phyloP scores from a whole-genome alignment of 352 stramenopile species.

The Phytopythium montanum region DNA sequence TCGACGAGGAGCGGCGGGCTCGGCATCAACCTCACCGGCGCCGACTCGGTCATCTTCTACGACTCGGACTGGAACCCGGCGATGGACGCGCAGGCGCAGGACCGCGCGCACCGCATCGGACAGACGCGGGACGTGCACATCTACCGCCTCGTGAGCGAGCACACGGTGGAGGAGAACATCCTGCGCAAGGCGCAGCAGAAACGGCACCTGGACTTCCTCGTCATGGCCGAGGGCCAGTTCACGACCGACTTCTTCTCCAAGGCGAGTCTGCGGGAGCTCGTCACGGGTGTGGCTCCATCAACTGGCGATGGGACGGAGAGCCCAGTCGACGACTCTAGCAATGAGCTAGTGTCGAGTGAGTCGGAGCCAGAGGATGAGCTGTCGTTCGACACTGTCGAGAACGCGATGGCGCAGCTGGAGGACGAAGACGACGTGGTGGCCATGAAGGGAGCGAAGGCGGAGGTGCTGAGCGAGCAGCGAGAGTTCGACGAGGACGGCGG shows the following conservation, averaged over 20 bases:
- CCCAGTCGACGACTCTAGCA: constrained; percentile 26
- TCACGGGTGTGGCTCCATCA: constrained; percentile 43
- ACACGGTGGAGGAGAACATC: constrained; percentile 99
- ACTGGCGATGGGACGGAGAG: constrained; percentile 17
- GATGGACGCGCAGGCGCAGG: constrained; percentile 94
- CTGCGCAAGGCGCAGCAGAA: constrained; percentile 98
- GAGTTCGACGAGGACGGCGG: constrained; percentile 61
- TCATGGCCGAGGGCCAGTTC: constrained; percentile 76
- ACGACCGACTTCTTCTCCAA: constrained; percentile 85
- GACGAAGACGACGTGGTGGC: constrained; percentile 95
- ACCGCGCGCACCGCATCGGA: constrained; percentile 97
- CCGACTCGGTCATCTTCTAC: constrained; percentile 93
- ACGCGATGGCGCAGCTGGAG: constrained; percentile 93
- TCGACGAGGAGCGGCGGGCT: constrained; percentile 96
- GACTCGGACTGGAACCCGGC: constrained; percentile 94
- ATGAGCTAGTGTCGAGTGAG: constrained; percentile 10
- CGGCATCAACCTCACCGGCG: constrained; percentile 98
- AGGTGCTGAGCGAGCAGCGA: constrained; percentile 48
- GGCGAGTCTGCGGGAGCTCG: constrained; percentile 87
- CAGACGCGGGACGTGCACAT: constrained; percentile 99
- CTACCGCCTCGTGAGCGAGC: constrained; percentile 96
- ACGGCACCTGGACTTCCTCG: constrained; percentile 95
- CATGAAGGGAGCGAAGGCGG: constrained; percentile 77
- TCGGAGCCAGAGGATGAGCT: constrained; percentile 31
- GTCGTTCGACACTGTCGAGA: constrained; percentile 80